A percentile compares a stretch with the other conserved stretches of the same genome.
These are phyloP conservation scores for Citrus hindsii DNA, from an alignment of 345 rosid species.

Conservation along the genomic window DNA sequence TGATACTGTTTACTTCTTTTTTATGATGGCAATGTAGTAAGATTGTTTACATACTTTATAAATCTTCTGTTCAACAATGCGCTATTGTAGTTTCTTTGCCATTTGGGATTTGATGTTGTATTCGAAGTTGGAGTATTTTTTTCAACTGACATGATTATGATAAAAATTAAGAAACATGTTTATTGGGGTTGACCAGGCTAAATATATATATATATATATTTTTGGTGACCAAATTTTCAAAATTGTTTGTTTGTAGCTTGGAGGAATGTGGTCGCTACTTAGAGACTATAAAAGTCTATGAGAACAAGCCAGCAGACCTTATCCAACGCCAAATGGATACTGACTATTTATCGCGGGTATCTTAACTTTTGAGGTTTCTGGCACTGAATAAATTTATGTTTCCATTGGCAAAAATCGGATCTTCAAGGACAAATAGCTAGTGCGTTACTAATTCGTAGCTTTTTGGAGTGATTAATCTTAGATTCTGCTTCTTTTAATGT, in stretches of 20 bases:
- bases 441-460: neutral
- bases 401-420: neutral
- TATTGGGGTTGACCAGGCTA: neutral
- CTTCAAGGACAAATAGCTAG: neutral
- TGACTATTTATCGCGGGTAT: too few species aligned
- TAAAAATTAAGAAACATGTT: neutral
- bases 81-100: neutral
- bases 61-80: neutral
- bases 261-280: too few species aligned
- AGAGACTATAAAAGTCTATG: too few species aligned
- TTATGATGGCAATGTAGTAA: neutral
- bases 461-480: constrained; percentile 7
- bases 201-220: neutral
- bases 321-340: too few species aligned
- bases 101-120: neutral
- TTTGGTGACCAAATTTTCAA: constrained; percentile 45
- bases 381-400: neutral
- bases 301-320: too few species aligned
- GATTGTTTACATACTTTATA: neutral
- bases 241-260: too few species aligned
- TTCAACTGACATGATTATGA: neutral
- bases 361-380: too few species aligned
- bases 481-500: constrained; percentile 16
- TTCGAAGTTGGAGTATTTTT: neutral
- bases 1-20: neutral